Base-by-base conservation (phyloP, 352 stramenopile species). In the Halophytophthora batemanensis region DNA sequence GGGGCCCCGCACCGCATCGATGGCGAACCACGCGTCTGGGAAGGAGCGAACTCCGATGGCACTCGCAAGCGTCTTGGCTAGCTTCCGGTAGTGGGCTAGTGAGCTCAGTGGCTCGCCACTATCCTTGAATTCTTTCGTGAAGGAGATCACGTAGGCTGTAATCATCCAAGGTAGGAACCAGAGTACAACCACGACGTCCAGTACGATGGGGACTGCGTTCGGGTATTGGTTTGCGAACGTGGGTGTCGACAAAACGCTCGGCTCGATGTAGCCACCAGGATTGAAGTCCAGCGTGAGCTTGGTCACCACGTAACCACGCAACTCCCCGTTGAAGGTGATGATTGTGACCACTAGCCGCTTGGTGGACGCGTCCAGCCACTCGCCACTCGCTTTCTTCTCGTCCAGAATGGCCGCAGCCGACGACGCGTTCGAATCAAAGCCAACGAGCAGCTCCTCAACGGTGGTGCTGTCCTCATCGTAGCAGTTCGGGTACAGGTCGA, bases 251-350 rank as follows among this genome's bases (percentile, higher is more conserved):
- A 37, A 46, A 23, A 29, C 59, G 8, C 40, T 64, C 5, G 60
- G 59, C 3, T 66, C 19, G 28, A 77, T 49, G 37, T 48, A 68
- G 1, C 69, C 69, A 2, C 65, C 65, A 6, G 45, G 36, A n/a
- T 66, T 34, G 39, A 74, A 74, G 3, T 50, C 17, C 6, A 76
- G 12, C 2, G 7, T 38, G 2, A 76, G 37, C 8, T 60, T 48
- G 1, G 66, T 70, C 15, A 71, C 43, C 2, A 40, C 56, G 36
- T 74, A 74, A 0, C 46, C 50, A 7, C 59, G 28, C 6, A 79
- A 15, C 45, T 76, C 65, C 11, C 58, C 66, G 23, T 79, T 74
- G 59, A 67, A 66, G 3, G 52, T 67, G 11, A 71, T 64, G 42
- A 76, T 22, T 0, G 50, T 69, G 55, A 69, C 66, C 2, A 52